These are phyloP conservation scores for Gaeumannomyces tritici DNA, from an alignment of 2,329 filamentous ascomycete genomes.

Conservation along the genomic window DNA sequence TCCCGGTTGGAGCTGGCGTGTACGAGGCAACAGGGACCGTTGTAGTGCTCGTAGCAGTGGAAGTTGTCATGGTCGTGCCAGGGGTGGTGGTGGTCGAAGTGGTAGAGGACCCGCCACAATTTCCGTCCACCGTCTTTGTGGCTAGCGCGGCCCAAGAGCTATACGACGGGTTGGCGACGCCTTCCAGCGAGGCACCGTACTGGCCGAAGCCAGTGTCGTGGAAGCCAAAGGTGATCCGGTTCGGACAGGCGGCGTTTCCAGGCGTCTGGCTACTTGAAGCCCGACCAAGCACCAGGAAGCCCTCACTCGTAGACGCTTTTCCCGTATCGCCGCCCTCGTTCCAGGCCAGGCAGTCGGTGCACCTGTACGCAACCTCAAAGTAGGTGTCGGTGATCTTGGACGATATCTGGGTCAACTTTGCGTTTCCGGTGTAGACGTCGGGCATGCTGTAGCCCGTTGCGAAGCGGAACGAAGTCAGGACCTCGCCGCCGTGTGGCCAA, in stretches of 20 bases:
- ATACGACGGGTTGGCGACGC: slow-evolving; percentile 29
- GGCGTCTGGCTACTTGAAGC: slow-evolving; percentile 38
- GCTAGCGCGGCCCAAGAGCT: slow-evolving; percentile 32
- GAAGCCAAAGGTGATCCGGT: slow-evolving; percentile 35
- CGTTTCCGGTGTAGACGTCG: slow-evolving; percentile 49
- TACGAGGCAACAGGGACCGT: not conserved
- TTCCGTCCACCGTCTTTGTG: slow-evolving; percentile 26
- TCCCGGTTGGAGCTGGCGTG: slow-evolving; percentile 10
- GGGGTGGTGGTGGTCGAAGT: slow-evolving; percentile 4
- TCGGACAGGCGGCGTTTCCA: slow-evolving; percentile 28
- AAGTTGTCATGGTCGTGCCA: slow-evolving; percentile 6
- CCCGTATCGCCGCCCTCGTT: slow-evolving; percentile 34
- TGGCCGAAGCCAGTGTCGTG: slow-evolving; percentile 46
- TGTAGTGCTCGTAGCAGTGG: slow-evolving; percentile 10
- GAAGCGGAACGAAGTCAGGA: slow-evolving; percentile 49
- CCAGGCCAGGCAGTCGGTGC: slow-evolving; percentile 47
- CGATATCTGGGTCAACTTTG: slow-evolving; percentile 51
- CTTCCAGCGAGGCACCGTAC: slow-evolving; percentile 35
- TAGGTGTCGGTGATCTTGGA: slow-evolving; percentile 45
- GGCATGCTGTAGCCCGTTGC: slow-evolving; percentile 50
- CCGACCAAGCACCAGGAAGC: slow-evolving; percentile 42
- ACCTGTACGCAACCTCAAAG: slow-evolving; percentile 57
- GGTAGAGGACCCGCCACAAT: slow-evolving; percentile 18
- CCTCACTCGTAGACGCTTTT: slow-evolving; percentile 31
- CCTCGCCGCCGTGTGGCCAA: slow-evolving; percentile 41